Evolutionary conservation across 2,329 filamentous ascomycete genomes (phyloP), one percentile per base, ranked within the genome.

Genomic region (Hysterium pulicare): DNA sequence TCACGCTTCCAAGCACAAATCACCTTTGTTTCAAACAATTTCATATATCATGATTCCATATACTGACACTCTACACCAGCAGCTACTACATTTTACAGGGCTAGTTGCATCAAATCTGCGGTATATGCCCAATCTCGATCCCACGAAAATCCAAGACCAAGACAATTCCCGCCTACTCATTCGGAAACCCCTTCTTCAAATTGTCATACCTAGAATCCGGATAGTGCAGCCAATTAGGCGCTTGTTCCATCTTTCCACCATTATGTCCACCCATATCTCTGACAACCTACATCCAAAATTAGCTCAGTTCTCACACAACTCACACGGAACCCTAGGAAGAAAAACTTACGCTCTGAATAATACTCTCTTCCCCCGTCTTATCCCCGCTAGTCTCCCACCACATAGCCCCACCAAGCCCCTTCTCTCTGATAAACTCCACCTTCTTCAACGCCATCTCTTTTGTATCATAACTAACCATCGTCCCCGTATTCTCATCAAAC

Each of bases 371-470:
- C 0, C 81, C 82, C 2, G 67, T 61, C 59, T 82, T 83, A 63
- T 96, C 91, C 1, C 80, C 83, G 57, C 85, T 91, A 55, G 82
- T 87, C 71, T 96, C 90, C 87, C 87, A 94, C 89, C 89, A 97
- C 90, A 97, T 96, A n/a, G 79, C 88, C 15, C 91, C 91, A 2
- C 90, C 90, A 0, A 96, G 76, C 0, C 79, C 74, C 33, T 76
- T 71, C 16, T 78, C 64, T 58, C 74, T 78, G 59, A 96, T 79
- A 62, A 82, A 95, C 9, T 78, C 70, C 1, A 83, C 82, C 73
- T 96, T 97, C 51, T 70, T 62, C 51, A 73, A 72, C 3, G 82
- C 84, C 64, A 90, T 80, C 3, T 73, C 69, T 1, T 82, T 77
- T 1, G 81, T 91, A 50, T 82, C 79, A 54, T 95, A 97, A 33